phyloP scores from a whole-genome alignment of 176 grass and related monocot genomes.

The Phoenix roebelenii region DNA sequence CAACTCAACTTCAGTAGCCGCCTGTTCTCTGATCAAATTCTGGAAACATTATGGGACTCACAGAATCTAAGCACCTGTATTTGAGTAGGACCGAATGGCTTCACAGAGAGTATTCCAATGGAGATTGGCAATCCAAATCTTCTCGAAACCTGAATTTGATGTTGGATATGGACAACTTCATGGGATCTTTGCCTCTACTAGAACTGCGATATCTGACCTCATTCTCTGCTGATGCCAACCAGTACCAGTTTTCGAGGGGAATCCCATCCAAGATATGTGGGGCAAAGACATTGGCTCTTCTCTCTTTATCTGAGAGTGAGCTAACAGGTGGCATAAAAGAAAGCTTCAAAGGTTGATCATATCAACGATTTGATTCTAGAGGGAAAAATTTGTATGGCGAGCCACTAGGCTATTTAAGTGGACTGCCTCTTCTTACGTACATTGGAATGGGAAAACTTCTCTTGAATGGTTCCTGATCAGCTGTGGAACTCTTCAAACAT shows the following conservation, averaged over 20 bases:
- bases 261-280: constrained; percentile 51
- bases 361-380: constrained; percentile 21
- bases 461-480: constrained; percentile 39
- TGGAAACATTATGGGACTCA: constrained; percentile 31
- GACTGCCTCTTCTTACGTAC: constrained; percentile 52
- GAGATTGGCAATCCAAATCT: constrained; percentile 54
- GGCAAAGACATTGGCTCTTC: constrained; percentile 11
- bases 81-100: constrained; percentile 63
- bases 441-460: constrained; percentile 73
- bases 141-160: constrained; percentile 71
- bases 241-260: constrained; percentile 31
- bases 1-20: constrained; percentile 72
- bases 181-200: constrained; percentile 53
- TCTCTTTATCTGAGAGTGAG: constrained; percentile 55
- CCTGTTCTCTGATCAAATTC: constrained; percentile 50
- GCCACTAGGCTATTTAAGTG: constrained; percentile 58
- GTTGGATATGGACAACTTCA: constrained; percentile 52
- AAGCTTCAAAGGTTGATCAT: too few relatives aligned
- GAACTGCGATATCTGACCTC: constrained; percentile 38
- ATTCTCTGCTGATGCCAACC: constrained; percentile 76
- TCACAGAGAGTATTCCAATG: constrained; percentile 52
- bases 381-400: constrained; percentile 70
- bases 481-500: constrained; percentile 68
- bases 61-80: constrained; percentile 44
- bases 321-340: too few relatives aligned